Evolutionary conservation across 2,329 filamentous ascomycete genomes (phyloP).

Genomic region (Neonectria faginata): DNA sequence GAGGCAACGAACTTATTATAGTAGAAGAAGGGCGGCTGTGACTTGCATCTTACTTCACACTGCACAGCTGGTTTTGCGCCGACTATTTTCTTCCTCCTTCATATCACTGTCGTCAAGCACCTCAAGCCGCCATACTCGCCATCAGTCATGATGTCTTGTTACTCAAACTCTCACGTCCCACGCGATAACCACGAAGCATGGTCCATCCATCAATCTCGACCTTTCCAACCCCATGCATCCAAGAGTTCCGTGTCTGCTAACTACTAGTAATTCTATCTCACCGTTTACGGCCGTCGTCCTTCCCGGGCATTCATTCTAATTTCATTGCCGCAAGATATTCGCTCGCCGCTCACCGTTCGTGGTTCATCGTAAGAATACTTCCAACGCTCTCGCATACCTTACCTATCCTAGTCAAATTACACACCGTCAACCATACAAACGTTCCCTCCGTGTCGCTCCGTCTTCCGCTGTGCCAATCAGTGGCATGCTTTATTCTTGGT

Average conservation of each 20-base stretch:
- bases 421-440: background rate
- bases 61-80: background rate
- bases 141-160: conserved; percentile 3
- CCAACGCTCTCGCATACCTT: conserved; percentile 20
- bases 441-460: conserved; percentile 1
- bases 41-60: conserved; percentile 15
- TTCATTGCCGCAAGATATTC: conserved; percentile 1
- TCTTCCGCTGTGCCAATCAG: conserved; percentile 31
- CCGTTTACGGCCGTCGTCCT: conserved; percentile 7
- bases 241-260: conserved; percentile 11
- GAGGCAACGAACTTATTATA: background rate
- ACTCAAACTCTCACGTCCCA: conserved; percentile 2
- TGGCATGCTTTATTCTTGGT: conserved; percentile 24
- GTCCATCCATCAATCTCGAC: background rate
- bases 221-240: background rate
- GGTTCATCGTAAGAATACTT: background rate
- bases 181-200: background rate
- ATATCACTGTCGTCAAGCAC: conserved; percentile 7
- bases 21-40: conserved; percentile 11
- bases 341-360: conserved; percentile 1
- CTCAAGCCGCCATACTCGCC: background rate
- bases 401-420: conserved; percentile 13
- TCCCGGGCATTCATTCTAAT: background rate
- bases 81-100: conserved; percentile 11
- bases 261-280: conserved; percentile 13